Base-by-base conservation (phyloP, 129 eudicot genomes). In the Gnaphalium uliginosum region DNA sequence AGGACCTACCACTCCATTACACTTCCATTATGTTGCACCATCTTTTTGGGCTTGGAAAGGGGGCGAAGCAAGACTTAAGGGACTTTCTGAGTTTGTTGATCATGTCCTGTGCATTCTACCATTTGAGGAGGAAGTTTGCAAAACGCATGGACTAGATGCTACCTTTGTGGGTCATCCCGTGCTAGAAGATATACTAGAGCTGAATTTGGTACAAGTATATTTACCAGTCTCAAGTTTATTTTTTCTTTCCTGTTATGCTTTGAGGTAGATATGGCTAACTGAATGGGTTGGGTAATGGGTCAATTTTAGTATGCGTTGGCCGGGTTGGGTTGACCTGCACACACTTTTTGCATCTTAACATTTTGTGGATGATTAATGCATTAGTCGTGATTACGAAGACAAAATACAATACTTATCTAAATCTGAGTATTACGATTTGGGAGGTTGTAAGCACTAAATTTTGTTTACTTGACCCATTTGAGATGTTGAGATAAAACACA, bases 21-120 rank as follows among this genome's bases (percentile, higher is more conserved):
- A 90, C 81, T 94, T 94, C 78, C 97, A 94, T 74, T 94, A 94
- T 43, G 98, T 94, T 71, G 96, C 97, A 64, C 98, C 97, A 32
- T 94, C 98, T 46, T 94, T 90, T 71, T 94, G 98, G 97, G 97
- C 98, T 30, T 94, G 98, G 98, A 90, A 83, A 85, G 98, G 98
- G 3, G 97, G 98, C 62, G 98, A 94, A 84, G 83, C 78, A 75
- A 89, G 98, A 82, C 97, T 94, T 27, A 81, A 73, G 13, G 87
- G 91, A 75, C 96, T 94, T 29, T 72, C 89, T 43, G 65, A 79
- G 50, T 85, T 94, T 81, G 82, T 94, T 39, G 98, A 94, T 83
- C 97, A 94, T 81, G 39, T 89, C 19, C 84, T 94, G 51, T 94
- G 98, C 75, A 94, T 94, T 46, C 86, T 94, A 51, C 98, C 98